phyloP scores from a whole-genome alignment of 1,284 basidiomycete genomes.

The Apiotrichum sp. region DNA sequence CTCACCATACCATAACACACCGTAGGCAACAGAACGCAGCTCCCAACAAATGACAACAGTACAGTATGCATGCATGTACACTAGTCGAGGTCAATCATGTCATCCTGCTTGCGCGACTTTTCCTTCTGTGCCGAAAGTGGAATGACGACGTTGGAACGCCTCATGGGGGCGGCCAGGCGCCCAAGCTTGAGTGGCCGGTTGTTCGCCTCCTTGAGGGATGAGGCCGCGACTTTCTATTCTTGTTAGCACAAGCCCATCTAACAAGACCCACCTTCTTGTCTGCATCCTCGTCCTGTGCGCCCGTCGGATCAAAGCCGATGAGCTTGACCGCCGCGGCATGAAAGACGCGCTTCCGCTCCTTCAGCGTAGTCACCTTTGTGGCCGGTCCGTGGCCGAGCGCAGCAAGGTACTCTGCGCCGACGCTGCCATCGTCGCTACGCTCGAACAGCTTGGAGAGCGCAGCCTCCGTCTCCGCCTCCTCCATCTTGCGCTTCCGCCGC shows the following conservation, averaged over 20 bases:
- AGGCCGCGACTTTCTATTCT: slow-evolving; percentile 17
- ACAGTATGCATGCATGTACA: not conserved
- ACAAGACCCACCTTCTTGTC: slow-evolving; percentile 23
- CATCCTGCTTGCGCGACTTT: not conserved
- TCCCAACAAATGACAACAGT: too few relatives aligned
- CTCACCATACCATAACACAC: too few relatives aligned
- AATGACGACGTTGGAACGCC: slow-evolving; percentile 3
- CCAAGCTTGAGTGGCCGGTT: slow-evolving; percentile 4
- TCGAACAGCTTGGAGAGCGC: slow-evolving; percentile 56
- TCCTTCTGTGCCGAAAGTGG: not conserved
- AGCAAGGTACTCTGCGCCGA: slow-evolving; percentile 49
- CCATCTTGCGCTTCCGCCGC: slow-evolving; percentile 59
- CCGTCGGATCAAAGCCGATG: slow-evolving; percentile 44
- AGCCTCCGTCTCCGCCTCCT: slow-evolving; percentile 57
- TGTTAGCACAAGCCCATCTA: not conserved
- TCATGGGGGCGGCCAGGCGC: slow-evolving; percentile 4
- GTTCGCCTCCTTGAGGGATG: slow-evolving; percentile 11
- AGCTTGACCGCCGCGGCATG: slow-evolving; percentile 35
- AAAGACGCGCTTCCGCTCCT: slow-evolving; percentile 35
- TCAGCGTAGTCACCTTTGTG: slow-evolving; percentile 27
- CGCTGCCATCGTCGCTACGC: slow-evolving; percentile 25
- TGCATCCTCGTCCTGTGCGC: slow-evolving; percentile 11
- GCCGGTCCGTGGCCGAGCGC: slow-evolving; percentile 47
- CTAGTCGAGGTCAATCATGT: slow-evolving; percentile 23
- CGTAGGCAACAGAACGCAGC: too few relatives aligned